Conservation (phyloP, 2,329 filamentous ascomycete species). For the Aotearoamyces nothofagi region DNA sequence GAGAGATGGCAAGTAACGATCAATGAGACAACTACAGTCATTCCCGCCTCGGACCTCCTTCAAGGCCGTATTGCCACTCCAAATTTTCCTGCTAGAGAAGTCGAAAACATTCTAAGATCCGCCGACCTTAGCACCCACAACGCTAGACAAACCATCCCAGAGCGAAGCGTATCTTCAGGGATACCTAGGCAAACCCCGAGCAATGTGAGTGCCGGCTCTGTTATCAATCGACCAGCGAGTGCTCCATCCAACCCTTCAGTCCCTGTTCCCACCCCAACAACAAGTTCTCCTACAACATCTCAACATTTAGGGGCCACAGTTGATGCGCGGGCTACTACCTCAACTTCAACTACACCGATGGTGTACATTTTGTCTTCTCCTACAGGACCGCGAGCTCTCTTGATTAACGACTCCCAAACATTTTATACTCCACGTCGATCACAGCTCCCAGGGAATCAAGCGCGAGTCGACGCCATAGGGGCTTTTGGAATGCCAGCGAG, state of each 20-base stretch:
- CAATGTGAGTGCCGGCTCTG: not conserved
- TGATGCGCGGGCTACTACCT: constrained; percentile 7
- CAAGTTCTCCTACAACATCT: constrained; percentile 5
- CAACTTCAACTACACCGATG: constrained; percentile 23
- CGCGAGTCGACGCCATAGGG: constrained; percentile 1
- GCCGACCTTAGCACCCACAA: constrained; percentile 11
- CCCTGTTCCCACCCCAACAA: constrained; percentile 1
- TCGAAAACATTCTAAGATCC: constrained; percentile 13
- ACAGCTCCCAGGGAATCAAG: constrained; percentile 1
- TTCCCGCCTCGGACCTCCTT: constrained; percentile 7
- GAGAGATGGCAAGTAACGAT: constrained; percentile 35
- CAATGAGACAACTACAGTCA: constrained; percentile 25
- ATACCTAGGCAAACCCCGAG: not conserved
- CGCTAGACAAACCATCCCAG: constrained; percentile 3
- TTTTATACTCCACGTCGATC: constrained; percentile 36
- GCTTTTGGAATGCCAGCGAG: constrained; percentile 11
- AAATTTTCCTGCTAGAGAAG: constrained; percentile 5
- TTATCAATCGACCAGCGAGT: constrained; percentile 4
- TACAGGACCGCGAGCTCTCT: constrained; percentile 38
- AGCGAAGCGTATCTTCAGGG: constrained; percentile 8
- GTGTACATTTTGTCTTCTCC: constrained; percentile 48
- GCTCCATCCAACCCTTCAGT: constrained; percentile 4
- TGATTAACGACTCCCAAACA: constrained; percentile 36
- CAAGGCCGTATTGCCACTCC: constrained; percentile 4
- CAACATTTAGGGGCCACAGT: constrained; percentile 8